A percentile compares a stretch with the other conserved stretches of the same genome.
These are phyloP conservation scores for Ehretia macrophylla DNA, from an alignment of 257 asterid species.

Conservation along the genomic window DNA sequence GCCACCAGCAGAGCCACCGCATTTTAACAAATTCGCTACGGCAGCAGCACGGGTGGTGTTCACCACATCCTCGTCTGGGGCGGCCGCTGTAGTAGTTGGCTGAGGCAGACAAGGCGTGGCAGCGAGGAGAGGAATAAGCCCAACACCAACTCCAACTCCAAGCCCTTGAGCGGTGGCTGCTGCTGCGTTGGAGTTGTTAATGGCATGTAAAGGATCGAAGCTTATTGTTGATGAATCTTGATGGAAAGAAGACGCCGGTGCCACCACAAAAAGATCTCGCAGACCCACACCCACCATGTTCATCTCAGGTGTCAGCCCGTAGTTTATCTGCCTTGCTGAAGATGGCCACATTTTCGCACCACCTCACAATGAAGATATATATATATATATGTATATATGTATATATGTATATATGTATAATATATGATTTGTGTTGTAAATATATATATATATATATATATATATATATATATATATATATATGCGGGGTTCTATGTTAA, in stretches of 20 bases:
- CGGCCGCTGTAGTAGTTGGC: neutral
- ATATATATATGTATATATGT: neutral
- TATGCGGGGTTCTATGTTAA: no score
- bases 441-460: neutral
- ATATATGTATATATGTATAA: neutral
- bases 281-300: conserved; percentile 27
- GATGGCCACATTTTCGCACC: conserved; percentile 59
- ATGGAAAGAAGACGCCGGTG: conserved; percentile 60
- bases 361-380: conserved; percentile 2
- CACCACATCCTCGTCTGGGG: neutral
- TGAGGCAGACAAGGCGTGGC: conserved; percentile 35
- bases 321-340: conserved; percentile 50
- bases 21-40: conserved; percentile 2
- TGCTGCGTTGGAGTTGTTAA: conserved; percentile 17
- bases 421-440: neutral
- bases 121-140: conserved; percentile 51
- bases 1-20: conserved; percentile 2
- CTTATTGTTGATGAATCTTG: conserved; percentile 35
- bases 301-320: conserved; percentile 56
- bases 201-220: conserved; percentile 43
- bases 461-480: no score
- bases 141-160: conserved; percentile 31
- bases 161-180: conserved; percentile 14
- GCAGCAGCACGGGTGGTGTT: neutral
- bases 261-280: conserved; percentile 46